A percentile compares a stretch with the other conserved stretches of the same genome.
Evolutionary conservation across 768 basidiomycete species (phyloP).

Genomic region (Mycena metata): DNA sequence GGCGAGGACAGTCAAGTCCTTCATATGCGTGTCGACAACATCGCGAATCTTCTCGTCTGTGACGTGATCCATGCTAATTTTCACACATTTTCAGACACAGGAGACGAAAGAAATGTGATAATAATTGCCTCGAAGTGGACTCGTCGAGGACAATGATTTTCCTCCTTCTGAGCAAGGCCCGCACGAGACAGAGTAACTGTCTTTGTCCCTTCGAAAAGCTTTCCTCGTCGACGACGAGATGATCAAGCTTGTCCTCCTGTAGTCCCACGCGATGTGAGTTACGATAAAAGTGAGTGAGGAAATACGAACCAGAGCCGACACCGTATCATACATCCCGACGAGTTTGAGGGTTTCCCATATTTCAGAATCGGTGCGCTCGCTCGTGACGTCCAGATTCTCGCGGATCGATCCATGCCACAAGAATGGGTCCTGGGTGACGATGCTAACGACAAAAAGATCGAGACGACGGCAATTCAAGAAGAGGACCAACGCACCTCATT

Average conservation of each 20-base stretch:
- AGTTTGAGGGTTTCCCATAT: constrained; percentile 28
- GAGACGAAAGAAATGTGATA: not conserved
- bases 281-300: not conserved
- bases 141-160: constrained; percentile 23
- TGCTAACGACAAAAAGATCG: constrained; percentile 6
- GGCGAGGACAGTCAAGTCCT: constrained; percentile 29
- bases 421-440: constrained; percentile 35
- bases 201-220: constrained; percentile 26
- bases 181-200: constrained; percentile 18
- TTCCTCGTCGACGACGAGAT: constrained; percentile 23
- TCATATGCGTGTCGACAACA: constrained; percentile 30
- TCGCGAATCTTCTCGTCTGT: constrained; percentile 32
- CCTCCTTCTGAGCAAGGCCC: constrained; percentile 18
- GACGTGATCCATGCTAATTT: constrained; percentile 32
- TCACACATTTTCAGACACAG: not conserved
- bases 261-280: not conserved
- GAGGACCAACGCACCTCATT: constrained; percentile 21
- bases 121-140: constrained; percentile 17
- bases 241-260: constrained; percentile 21
- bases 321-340: constrained; percentile 26
- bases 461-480: not conserved
- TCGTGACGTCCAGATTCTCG: constrained; percentile 23
- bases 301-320: constrained; percentile 18
- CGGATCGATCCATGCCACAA: constrained; percentile 34
- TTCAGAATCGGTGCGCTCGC: constrained; percentile 16